Evolutionary conservation across 1,139 yeast genomes (phyloP), one percentile per base, ranked within the genome.

Genomic region (Meyerozyma carpophila): DNA sequence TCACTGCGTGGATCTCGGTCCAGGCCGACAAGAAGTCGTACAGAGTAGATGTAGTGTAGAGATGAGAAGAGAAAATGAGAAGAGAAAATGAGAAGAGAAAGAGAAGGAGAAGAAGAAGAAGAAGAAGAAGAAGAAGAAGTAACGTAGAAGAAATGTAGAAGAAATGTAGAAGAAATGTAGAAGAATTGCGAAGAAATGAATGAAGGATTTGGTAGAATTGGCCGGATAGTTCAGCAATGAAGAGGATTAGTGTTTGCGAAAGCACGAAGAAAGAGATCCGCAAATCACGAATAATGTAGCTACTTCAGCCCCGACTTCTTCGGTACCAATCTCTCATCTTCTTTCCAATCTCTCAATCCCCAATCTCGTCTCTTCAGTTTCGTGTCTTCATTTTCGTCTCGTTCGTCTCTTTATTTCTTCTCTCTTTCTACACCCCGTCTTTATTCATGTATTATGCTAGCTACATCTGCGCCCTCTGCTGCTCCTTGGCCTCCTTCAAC

Each of bases 401-500:
- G n/a, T n/a, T n/a, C n/a, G n/a, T n/a, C n/a, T n/a, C n/a, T n/a
- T n/a, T n/a, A n/a, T n/a, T n/a, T n/a, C n/a, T n/a, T n/a, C 29
- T 27, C 29, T 27, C 29, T 27, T 4, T 9, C 29, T 27, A 9
- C 29, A 27, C n/a, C 29, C 9, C 29, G 29, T 27, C 29, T 10
- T 3, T 31, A 8, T 31, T 31, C 16, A 16, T 31, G 20, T 14
- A 31, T 31, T 31, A 31, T 31, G 34, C 34, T 31, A 34, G 6
- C 37, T 18, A 14, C 13, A 8, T 25, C 27, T 21, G 5, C 5
- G 36, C 37, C 37, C 26, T 48, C 53, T 55, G 49, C 51, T 68
- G 61, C 43, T 66, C 75, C 63, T 80, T 82, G 53, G 74, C 68
- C 46, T 74, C 76, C 56, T 80, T 77, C 63, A 85, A 73, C 65